phyloP scores from a whole-genome alignment of 1,284 basidiomycete species.

The Ustilago trichophora region DNA sequence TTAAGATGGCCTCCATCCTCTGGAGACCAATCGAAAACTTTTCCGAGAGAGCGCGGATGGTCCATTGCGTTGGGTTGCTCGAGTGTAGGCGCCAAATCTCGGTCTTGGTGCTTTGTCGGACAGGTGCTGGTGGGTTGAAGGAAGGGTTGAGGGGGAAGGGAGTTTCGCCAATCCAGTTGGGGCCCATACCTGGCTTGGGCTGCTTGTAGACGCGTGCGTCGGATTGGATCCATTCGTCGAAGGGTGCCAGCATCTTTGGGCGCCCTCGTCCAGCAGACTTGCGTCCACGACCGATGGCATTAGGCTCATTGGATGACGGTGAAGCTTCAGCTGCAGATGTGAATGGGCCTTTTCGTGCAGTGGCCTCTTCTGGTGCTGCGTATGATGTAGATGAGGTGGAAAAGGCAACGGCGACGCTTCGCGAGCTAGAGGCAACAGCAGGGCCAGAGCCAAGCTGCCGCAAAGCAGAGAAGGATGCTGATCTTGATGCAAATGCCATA shows the following conservation, averaged over 20 bases:
- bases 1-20: conserved; percentile 57
- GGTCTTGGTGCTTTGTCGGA: conserved; percentile 52
- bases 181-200: conserved; percentile 54
- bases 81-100: conserved; percentile 61
- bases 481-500: conserved; percentile 34
- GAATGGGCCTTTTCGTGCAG: conserved; percentile 30
- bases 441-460: conserved; percentile 29
- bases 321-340: conserved; percentile 30
- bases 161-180: conserved; percentile 62
- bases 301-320: conserved; percentile 17
- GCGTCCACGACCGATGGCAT: conserved; percentile 33
- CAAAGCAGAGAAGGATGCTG: conserved; percentile 12
- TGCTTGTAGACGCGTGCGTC: conserved; percentile 54
- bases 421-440: conserved; percentile 38
- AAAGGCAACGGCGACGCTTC: conserved; percentile 23
- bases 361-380: conserved; percentile 33
- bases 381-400: conserved; percentile 25
- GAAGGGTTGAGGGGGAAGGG: conserved; percentile 65
- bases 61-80: conserved; percentile 50
- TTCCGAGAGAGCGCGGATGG: conserved; percentile 57
- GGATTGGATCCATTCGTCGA: conserved; percentile 54
- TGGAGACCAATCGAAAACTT: conserved; percentile 56
- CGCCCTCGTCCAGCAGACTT: conserved; percentile 38
- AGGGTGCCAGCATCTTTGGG: conserved; percentile 48
- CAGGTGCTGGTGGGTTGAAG: conserved; percentile 60